phyloP scores from a whole-genome alignment of 495 filamentous ascomycete genomes.

The Tuber magnatum region DNA sequence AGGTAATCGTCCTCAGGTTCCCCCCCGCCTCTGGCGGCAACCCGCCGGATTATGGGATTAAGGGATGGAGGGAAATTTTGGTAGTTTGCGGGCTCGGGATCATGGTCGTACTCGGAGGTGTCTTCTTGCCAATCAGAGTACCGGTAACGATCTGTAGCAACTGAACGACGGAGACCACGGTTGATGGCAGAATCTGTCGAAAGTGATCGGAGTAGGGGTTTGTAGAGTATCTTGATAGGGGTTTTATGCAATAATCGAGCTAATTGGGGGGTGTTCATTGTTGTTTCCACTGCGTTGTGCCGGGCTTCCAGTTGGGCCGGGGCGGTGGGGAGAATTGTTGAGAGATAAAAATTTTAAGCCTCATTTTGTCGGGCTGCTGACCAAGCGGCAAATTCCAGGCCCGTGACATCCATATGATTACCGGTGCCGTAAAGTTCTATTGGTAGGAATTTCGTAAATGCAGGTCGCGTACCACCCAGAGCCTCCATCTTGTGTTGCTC shows the following conservation, averaged over 20 bases:
- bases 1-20: neutral
- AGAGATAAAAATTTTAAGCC: neutral
- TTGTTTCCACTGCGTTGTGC: neutral
- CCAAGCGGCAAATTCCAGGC: constrained; percentile 1
- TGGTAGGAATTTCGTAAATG: neutral
- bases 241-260: neutral
- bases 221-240: neutral
- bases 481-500: constrained; percentile 1
- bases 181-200: constrained; percentile 55
- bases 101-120: neutral
- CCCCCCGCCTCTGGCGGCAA: neutral
- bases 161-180: constrained; percentile 48
- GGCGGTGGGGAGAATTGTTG: neutral
- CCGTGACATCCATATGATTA: neutral
- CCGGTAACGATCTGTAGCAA: constrained; percentile 18
- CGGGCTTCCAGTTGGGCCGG: neutral
- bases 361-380: neutral
- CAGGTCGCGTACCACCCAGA: neutral
- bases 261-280: neutral
- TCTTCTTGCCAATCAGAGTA: neutral
- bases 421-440: neutral
- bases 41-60: neutral
- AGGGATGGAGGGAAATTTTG: neutral
- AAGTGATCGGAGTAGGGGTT: constrained; percentile 42
- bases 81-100: neutral